Evolutionary conservation across 441 rosid species (phyloP).

Genomic region (Jatropha podagrica): DNA sequence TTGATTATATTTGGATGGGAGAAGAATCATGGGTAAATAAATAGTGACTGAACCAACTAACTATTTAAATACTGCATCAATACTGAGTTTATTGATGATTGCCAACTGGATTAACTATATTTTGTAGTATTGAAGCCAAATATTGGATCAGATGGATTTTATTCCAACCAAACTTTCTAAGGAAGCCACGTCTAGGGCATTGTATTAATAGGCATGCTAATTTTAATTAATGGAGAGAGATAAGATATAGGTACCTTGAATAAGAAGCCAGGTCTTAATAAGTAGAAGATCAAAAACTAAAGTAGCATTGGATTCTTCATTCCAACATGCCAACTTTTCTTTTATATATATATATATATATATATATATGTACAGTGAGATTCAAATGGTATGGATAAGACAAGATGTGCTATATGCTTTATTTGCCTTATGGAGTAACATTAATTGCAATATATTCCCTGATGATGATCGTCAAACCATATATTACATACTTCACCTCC

Average conservation of each 20-base stretch:
- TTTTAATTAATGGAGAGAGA: too few species aligned
- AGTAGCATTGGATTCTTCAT: slow-evolving; percentile 53
- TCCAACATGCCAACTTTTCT: slow-evolving; percentile 21
- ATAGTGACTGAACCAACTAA: neutral
- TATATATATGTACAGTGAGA: slow-evolving; percentile 24
- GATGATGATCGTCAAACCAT: neutral
- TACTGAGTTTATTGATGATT: neutral
- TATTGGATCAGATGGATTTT: slow-evolving; percentile 13
- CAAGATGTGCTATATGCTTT: slow-evolving; percentile 46
- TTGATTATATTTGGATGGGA: neutral
- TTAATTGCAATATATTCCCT: slow-evolving; percentile 30
- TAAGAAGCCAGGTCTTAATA: slow-evolving; percentile 27
- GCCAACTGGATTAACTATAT: slow-evolving; percentile 15
- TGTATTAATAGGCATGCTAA: too few species aligned
- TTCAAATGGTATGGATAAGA: slow-evolving; percentile 42
- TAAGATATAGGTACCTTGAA: slow-evolving; percentile 22
- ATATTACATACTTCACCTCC: too few species aligned
- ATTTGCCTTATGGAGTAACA: slow-evolving; percentile 21
- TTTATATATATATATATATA: neutral
- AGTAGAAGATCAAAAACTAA: neutral
- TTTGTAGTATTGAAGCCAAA: neutral
- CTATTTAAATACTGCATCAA: too few species aligned
- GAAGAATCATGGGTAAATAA: neutral
- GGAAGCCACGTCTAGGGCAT: neutral
- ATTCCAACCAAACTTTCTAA: slow-evolving; percentile 23